Percentiles rank a stretch among this genome's conserved stretches.
phyloP scores from a whole-genome alignment of 495 filamentous ascomycete species.

The Tirmania nivea region DNA sequence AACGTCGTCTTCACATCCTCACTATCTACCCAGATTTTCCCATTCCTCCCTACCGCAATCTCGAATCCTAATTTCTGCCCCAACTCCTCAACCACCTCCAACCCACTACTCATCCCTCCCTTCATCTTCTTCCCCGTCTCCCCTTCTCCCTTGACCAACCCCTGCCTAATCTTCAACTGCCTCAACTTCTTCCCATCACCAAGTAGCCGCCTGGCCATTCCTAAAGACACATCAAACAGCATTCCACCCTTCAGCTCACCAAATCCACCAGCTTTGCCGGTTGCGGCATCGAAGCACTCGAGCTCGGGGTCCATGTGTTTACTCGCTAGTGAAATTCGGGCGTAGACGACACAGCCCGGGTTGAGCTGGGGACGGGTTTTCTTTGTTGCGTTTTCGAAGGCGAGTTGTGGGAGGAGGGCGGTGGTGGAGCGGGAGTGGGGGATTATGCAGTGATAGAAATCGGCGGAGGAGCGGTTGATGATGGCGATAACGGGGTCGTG shows the following conservation, averaged over 20 bases:
- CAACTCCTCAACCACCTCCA: constrained; percentile 66
- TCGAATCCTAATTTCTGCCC: constrained; percentile 64
- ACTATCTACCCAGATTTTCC: constrained; percentile 72
- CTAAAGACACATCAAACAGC: constrained; percentile 58
- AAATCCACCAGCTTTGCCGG: constrained; percentile 73
- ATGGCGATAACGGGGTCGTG: constrained; percentile 73
- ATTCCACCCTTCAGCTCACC: constrained; percentile 74
- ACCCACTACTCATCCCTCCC: constrained; percentile 38
- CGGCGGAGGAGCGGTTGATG: constrained; percentile 48
- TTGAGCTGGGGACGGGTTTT: constrained; percentile 68
- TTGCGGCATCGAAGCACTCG: constrained; percentile 64
- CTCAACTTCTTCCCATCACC: constrained; percentile 19
- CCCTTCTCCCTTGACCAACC: constrained; percentile 23
- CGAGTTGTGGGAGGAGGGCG: constrained; percentile 60
- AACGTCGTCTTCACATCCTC: constrained; percentile 45
- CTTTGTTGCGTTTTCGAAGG: constrained; percentile 77
- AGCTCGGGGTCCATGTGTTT: constrained; percentile 74
- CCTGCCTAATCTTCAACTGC: constrained; percentile 25
- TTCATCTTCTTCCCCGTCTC: constrained; percentile 40
- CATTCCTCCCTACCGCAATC: constrained; percentile 85
- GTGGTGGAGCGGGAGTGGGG: constrained; percentile 26
- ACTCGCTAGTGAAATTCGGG: constrained; percentile 50
- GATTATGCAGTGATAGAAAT: constrained; percentile 53
- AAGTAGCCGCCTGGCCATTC: constrained; percentile 57
- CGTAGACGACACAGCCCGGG: constrained; percentile 63